A percentile compares a stretch with the other conserved stretches of the same genome.
phyloP scores from a whole-genome alignment of 768 basidiomycete genomes.

The Nidularia sp. region DNA sequence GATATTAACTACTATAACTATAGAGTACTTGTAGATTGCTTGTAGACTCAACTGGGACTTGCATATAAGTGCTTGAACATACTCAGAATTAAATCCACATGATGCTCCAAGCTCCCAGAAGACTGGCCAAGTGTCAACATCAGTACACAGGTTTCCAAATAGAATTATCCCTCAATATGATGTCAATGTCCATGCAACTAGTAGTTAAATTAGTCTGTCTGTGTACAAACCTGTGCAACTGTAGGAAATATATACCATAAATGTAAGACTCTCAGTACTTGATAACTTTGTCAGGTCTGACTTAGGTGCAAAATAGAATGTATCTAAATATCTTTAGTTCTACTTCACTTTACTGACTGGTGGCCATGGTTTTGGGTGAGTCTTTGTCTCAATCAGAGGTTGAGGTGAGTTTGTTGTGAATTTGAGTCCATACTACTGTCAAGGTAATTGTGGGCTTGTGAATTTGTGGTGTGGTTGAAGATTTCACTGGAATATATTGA shows the following conservation, averaged over 20 bases:
- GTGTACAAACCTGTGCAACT: not conserved
- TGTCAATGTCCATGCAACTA: not conserved
- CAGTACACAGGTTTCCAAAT: too few relatives aligned
- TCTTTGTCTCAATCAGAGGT: not conserved
- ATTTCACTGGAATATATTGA: not conserved
- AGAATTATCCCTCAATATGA: too few relatives aligned
- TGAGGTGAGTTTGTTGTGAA: not conserved
- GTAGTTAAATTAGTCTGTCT: not conserved
- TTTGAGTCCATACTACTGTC: not conserved
- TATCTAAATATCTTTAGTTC: not conserved
- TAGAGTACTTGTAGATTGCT: too few relatives aligned
- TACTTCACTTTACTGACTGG: not conserved
- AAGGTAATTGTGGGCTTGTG: not conserved
- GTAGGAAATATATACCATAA: not conserved
- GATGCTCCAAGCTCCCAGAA: too few relatives aligned
- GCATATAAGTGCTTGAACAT: too few relatives aligned
- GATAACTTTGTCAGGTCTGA: not conserved
- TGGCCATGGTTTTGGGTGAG: not conserved
- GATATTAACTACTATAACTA: too few relatives aligned
- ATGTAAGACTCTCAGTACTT: not conserved
- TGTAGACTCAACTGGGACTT: too few relatives aligned
- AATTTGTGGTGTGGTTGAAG: not conserved
- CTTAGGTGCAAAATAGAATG: not conserved
- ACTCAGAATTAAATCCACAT: too few relatives aligned
- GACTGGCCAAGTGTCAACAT: too few relatives aligned